Conservation (phyloP, 1,139 yeast species). For the Pichia sp. region DNA sequence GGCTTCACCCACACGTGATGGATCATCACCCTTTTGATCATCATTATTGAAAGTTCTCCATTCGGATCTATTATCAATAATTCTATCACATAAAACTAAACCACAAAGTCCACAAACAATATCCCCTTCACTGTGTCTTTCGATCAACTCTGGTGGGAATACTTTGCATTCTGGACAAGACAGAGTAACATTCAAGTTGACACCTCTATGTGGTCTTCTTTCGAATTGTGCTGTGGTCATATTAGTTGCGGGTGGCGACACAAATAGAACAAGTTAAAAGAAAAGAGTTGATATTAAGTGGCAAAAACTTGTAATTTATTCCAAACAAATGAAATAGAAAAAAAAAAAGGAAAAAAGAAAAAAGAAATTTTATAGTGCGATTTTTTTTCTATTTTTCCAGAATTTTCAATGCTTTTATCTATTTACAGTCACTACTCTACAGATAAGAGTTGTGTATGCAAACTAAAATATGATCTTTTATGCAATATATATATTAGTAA, state of each 20-base stretch:
- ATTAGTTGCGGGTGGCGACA: neutral
- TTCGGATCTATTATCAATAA: slow-evolving; percentile 93
- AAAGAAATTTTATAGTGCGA: too few relatives aligned
- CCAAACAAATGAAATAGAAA: neutral
- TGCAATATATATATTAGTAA: too few relatives aligned
- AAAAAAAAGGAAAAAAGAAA: too few relatives aligned
- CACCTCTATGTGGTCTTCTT: slow-evolving; percentile 23
- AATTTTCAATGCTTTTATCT: too few relatives aligned
- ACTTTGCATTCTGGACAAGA: slow-evolving; percentile 96
- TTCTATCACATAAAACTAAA: slow-evolving; percentile 81
- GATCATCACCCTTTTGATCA: slow-evolving; percentile 97
- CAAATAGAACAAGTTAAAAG: too few relatives aligned
- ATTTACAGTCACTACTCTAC: too few relatives aligned
- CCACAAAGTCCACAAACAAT: slow-evolving; percentile 98
- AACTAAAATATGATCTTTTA: too few relatives aligned
- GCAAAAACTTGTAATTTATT: neutral
- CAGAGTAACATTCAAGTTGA: slow-evolving; percentile 76
- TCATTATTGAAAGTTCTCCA: slow-evolving; percentile 98
- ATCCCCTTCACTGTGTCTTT: slow-evolving; percentile 94
- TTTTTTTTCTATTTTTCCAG: too few relatives aligned
- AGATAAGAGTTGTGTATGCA: too few relatives aligned
- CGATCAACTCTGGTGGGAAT: slow-evolving; percentile 92
- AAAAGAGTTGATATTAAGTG: neutral
- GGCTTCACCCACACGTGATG: slow-evolving; percentile 99
- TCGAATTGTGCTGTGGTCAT: slow-evolving; percentile 9